Conservation (phyloP, 2,329 filamentous ascomycete species). For the Xylariaceae sp. region DNA sequence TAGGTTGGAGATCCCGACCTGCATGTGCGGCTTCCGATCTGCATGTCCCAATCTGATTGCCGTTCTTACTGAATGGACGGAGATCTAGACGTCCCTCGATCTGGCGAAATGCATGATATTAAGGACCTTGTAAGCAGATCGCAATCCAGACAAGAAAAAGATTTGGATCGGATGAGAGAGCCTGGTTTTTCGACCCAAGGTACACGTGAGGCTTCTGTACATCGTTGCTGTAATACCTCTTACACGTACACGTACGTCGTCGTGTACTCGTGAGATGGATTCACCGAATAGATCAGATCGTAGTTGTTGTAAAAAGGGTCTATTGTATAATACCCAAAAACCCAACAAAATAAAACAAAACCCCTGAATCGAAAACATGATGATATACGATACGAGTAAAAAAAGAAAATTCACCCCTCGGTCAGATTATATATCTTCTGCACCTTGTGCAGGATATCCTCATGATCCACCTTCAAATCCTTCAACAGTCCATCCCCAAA, state of each 20-base stretch:
- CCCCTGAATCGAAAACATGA: not conserved
- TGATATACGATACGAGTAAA: not conserved
- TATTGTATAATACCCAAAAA: not conserved
- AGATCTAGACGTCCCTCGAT: too few relatives aligned
- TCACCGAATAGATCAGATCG: not conserved
- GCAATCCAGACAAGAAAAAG: too few relatives aligned
- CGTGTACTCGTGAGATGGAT: too few relatives aligned
- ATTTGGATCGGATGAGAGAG: too few relatives aligned
- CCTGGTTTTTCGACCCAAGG: too few relatives aligned
- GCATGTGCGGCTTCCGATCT: not conserved
- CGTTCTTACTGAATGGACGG: too few relatives aligned
- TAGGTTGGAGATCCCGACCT: not conserved
- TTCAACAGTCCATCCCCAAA: slow-evolving; percentile 62
- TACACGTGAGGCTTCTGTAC: too few relatives aligned
- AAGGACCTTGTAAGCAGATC: too few relatives aligned
- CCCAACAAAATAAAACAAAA: not conserved
- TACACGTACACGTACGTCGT: too few relatives aligned
- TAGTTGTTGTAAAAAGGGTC: not conserved
- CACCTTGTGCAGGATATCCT: slow-evolving; percentile 49
- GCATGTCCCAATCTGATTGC: too few relatives aligned
- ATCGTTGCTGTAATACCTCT: too few relatives aligned
- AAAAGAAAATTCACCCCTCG: slow-evolving; percentile 7
- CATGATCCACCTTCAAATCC: slow-evolving; percentile 59
- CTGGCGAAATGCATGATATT: too few relatives aligned
- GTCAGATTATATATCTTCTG: slow-evolving; percentile 61